Evolutionary conservation across 2,329 filamentous ascomycete species (phyloP).

Genomic region (Ustulina deusta): DNA sequence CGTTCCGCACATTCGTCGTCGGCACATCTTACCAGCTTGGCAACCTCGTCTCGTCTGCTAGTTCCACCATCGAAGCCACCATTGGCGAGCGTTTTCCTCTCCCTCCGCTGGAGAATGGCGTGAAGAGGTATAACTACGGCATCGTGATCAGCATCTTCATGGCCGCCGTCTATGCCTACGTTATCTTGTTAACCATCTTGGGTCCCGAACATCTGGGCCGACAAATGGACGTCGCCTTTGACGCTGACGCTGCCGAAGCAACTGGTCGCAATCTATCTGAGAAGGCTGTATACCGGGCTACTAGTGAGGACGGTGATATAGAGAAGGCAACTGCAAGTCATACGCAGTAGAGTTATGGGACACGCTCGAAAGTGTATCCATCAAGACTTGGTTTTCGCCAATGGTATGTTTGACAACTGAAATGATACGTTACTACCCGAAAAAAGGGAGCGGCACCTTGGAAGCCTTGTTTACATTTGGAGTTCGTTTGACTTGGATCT

Average conservation of each 20-base stretch:
- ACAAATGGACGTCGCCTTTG: slow-evolving; percentile 64
- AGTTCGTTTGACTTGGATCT: slow-evolving; percentile 8
- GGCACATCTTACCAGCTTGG: slow-evolving; percentile 82
- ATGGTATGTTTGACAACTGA: background rate
- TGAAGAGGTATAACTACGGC: slow-evolving; percentile 76
- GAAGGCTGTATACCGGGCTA: slow-evolving; percentile 47
- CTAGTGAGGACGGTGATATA: slow-evolving; percentile 45
- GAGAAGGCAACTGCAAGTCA: slow-evolving; percentile 48
- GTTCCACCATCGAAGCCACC: slow-evolving; percentile 80
- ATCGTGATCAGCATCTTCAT: slow-evolving; percentile 93
- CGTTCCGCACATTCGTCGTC: slow-evolving; percentile 79
- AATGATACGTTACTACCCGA: background rate
- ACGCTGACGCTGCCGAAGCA: slow-evolving; percentile 61
- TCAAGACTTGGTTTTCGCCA: background rate
- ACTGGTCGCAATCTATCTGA: slow-evolving; percentile 55
- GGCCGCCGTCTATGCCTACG: slow-evolving; percentile 79
- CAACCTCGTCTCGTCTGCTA: slow-evolving; percentile 77
- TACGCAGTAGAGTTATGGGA: slow-evolving; percentile 27
- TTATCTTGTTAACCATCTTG: slow-evolving; percentile 71
- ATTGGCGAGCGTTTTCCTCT: slow-evolving; percentile 82
- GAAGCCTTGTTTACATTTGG: slow-evolving; percentile 7
- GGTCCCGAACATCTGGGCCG: slow-evolving; percentile 68
- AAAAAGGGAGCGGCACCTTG: background rate
- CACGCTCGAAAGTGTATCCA: background rate
- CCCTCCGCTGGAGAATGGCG: slow-evolving; percentile 62